Evolutionary conservation across 1,139 yeast genomes (phyloP), one percentile per base, ranked within the genome.

Genomic region (Debaryomyces robertsiae): DNA sequence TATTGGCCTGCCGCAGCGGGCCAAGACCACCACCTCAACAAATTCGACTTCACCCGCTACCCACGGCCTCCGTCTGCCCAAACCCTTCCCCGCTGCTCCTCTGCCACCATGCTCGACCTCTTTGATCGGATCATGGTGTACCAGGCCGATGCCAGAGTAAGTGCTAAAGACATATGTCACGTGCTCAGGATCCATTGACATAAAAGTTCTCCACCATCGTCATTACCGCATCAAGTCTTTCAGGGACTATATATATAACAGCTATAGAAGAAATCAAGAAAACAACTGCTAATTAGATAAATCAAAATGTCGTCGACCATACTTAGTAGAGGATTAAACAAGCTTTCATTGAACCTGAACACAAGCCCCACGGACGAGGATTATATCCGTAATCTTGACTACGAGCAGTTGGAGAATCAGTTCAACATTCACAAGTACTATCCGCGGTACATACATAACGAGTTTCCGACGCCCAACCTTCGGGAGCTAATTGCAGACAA

Each of bases 391-490:
- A 30, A 46, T 23, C 53, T 69, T 25, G 58, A 73, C 54, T 73
- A 70, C 50, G 71, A 65, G 5, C 63, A 58, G 38, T 55, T 73
- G 38, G 77, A 72, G 46, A 40, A 47, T 9, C 55, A 60, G 39
- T 71, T 54, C 46, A 54, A 67, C 22, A 62, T 73, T 38, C 62
- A 58, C 48, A 72, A 70, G 46, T 72, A 72, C 50, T 63, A 64
- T 37, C 78, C 77, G 3, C 52, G 55, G 39, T 68, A 54, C 49
- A 62, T 73, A 43, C 77, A 71, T 45, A 72, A 73, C 50, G 62
- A 61, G 22, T 55, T 62, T 3, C 53, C 64, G 15, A 72, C 77
- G 2, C 77, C 77, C 3, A 56, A 56, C 32, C 57, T 73, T 35
- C 60, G 58, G 42, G 63, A 57, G 35, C 52, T 69, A 55, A 60